These are phyloP conservation scores for Mycosphaerella arachidis DNA, from an alignment of 2,329 filamentous ascomycete species.

Conservation along the genomic window DNA sequence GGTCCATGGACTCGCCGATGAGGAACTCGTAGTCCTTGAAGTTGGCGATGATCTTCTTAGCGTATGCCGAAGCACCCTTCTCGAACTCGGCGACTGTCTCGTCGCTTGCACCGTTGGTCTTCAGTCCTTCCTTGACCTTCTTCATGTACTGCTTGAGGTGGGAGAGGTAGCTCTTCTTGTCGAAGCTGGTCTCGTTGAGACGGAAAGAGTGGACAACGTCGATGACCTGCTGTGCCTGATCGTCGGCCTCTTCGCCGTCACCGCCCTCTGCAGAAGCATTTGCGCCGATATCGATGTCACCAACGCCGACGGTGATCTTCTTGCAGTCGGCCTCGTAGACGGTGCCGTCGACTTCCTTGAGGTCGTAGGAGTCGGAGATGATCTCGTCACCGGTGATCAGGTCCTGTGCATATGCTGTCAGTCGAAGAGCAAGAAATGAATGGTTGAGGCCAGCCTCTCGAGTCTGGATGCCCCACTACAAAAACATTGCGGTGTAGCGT, in stretches of 20 bases:
- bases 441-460: neutral
- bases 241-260: conserved; percentile 63
- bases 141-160: conserved; percentile 97
- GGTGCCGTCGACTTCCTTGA: conserved; percentile 73
- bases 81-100: conserved; percentile 75
- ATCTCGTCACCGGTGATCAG: conserved; percentile 87
- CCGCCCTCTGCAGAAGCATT: conserved; percentile 92
- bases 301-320: conserved; percentile 76
- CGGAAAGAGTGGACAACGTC: conserved; percentile 93
- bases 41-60: conserved; percentile 78
- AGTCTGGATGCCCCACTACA: conserved; percentile 4
- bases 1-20: conserved; percentile 87
- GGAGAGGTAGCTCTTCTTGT: conserved; percentile 79
- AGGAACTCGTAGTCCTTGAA: conserved; percentile 97
- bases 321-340: conserved; percentile 88
- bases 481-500: neutral
- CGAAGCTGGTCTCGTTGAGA: conserved; percentile 69
- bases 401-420: conserved; percentile 57
- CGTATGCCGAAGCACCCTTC: conserved; percentile 65
- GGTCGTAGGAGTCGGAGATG: conserved; percentile 87
- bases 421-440: conserved; percentile 1
- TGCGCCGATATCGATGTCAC: conserved; percentile 75
- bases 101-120: conserved; percentile 57
- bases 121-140: conserved; percentile 68
- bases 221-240: conserved; percentile 70